phyloP scores from a whole-genome alignment of 768 basidiomycete genomes.

The Rossbeevera mucosa region DNA sequence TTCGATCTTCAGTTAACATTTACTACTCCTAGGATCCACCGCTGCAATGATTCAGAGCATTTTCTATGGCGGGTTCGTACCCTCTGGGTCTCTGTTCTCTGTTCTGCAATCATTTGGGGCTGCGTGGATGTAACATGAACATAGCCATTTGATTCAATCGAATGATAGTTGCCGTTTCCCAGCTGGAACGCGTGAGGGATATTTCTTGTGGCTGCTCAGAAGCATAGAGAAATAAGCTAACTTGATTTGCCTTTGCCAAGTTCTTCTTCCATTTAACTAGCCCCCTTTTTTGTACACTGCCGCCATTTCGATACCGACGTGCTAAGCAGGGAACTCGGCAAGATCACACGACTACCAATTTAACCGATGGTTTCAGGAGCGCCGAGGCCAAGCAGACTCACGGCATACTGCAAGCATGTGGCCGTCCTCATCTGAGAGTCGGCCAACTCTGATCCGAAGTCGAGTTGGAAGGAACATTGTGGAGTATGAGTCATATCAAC shows the following conservation, averaged over 20 bases:
- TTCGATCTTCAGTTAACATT: background rate
- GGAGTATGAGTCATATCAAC: background rate
- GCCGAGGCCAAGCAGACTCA: background rate
- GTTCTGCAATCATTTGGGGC: constrained; percentile 8
- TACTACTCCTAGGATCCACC: constrained; percentile 1
- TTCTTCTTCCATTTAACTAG: background rate
- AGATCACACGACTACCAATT: background rate
- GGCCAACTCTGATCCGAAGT: background rate
- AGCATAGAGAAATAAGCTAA: background rate
- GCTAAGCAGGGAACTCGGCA: background rate
- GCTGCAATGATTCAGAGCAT: background rate
- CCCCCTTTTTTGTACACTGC: background rate
- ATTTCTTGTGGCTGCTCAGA: background rate
- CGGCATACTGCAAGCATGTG: background rate
- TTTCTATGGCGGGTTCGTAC: constrained; percentile 1
- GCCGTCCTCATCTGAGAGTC: background rate
- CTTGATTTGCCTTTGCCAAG: too few relatives aligned
- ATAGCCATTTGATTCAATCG: background rate
- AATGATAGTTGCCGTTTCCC: background rate
- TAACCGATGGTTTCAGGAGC: background rate
- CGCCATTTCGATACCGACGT: too few relatives aligned
- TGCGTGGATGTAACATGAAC: background rate
- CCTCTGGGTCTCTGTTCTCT: background rate
- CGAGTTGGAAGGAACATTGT: background rate
- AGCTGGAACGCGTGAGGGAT: too few relatives aligned